These are phyloP conservation scores for Thozetella sp. DNA, from an alignment of 495 filamentous ascomycete genomes.

Conservation along the genomic window DNA sequence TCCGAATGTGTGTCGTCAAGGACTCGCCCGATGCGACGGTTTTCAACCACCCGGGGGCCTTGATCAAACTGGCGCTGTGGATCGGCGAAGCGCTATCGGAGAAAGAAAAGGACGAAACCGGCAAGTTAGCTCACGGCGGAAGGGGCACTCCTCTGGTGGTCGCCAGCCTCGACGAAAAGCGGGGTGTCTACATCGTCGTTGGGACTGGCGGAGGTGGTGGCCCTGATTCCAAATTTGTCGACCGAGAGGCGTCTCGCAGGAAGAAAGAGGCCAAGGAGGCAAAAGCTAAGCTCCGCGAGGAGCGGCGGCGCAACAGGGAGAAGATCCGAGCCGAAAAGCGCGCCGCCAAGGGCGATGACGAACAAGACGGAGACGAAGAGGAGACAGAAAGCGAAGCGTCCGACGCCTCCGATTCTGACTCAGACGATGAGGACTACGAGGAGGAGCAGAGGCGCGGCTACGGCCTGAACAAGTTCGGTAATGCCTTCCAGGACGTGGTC, in stretches of 20 bases:
- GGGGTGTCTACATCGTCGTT: constrained; percentile 89
- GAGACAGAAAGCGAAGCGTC: constrained; percentile 53
- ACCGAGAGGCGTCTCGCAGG: constrained; percentile 64
- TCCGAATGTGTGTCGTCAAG: constrained; percentile 94
- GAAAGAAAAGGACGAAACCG: constrained; percentile 74
- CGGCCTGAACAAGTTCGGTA: constrained; percentile 85
- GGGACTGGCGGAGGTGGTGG: constrained; percentile 83
- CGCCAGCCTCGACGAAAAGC: constrained; percentile 82
- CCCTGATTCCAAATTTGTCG: constrained; percentile 56
- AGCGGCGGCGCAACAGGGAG: constrained; percentile 57
- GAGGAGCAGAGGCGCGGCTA: constrained; percentile 58
- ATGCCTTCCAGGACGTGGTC: constrained; percentile 94
- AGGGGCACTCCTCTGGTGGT: constrained; percentile 85
- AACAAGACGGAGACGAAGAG: constrained; percentile 54
- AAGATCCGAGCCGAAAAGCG: constrained; percentile 65
- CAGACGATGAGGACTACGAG: constrained; percentile 64
- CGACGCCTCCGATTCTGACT: constrained; percentile 62
- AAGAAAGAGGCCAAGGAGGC: constrained; percentile 60
- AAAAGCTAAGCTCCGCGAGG: constrained; percentile 61
- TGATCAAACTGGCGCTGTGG: constrained; percentile 93
- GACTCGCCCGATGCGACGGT: constrained; percentile 88
- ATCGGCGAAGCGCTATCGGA: constrained; percentile 90
- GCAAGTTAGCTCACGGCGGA: constrained; percentile 67
- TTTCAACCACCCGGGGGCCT: constrained; percentile 87
- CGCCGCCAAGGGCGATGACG: constrained; percentile 43